Evolutionary conservation across 805 yeast genomes (phyloP).

Genomic region (Diddensiella transvaalensis): DNA sequence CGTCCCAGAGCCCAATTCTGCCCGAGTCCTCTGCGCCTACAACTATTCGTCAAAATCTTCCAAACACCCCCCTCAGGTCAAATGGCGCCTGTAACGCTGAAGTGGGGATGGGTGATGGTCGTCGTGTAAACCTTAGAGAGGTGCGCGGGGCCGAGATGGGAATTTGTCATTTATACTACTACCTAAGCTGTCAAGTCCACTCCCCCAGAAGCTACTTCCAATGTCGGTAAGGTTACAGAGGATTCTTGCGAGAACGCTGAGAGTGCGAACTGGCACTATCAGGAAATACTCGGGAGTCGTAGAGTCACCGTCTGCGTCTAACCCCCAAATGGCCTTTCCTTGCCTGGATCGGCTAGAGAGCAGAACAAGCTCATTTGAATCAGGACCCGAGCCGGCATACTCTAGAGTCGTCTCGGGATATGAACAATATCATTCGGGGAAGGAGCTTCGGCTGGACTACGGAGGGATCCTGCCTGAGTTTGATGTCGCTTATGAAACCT

Average conservation of each 20-base stretch:
- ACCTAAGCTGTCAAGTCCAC: too few species aligned
- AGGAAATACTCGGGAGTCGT: background rate
- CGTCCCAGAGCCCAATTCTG: too few species aligned
- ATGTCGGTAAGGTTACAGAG: background rate
- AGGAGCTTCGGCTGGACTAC: slow-evolving; percentile 70
- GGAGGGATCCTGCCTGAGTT: slow-evolving; percentile 75
- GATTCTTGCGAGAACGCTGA: background rate
- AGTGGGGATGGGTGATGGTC: too few species aligned
- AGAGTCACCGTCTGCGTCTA: slow-evolving; percentile 40
- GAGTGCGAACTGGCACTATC: background rate
- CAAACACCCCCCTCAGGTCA: too few species aligned
- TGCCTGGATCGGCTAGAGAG: slow-evolving; percentile 75
- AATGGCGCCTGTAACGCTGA: too few species aligned
- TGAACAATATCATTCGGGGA: slow-evolving; percentile 48
- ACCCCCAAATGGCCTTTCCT: slow-evolving; percentile 74
- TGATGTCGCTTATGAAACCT: slow-evolving; percentile 86
- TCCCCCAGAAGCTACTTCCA: background rate
- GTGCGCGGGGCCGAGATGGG: too few species aligned
- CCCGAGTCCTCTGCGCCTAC: too few species aligned
- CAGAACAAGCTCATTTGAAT: slow-evolving; percentile 43
- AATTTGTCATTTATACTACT: too few species aligned
- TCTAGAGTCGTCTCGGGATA: slow-evolving; percentile 66
- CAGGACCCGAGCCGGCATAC: slow-evolving; percentile 86
- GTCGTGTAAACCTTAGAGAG: too few species aligned
- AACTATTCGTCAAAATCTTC: too few species aligned